Base-by-base conservation (phyloP, 2,329 filamentous ascomycete species). In the Xylaria digitata region DNA sequence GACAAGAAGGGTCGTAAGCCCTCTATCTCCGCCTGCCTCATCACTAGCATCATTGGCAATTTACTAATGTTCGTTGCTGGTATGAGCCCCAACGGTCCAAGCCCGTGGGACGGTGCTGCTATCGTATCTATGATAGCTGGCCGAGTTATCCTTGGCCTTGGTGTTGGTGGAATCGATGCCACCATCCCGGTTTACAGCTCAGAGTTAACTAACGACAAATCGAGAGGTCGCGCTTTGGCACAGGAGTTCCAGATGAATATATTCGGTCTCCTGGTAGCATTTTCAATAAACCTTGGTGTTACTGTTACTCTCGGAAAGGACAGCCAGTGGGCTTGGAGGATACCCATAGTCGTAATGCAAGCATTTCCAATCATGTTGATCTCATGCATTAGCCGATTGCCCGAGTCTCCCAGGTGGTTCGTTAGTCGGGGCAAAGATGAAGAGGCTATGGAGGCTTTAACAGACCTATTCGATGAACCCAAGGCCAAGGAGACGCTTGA, bases 241-340 rank as follows among this genome's bases (percentile, higher is more conserved):
- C 85, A 90, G 72, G 87, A 89, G 71, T 90, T 90, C 71, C 87
- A 89, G 74, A 85, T 83, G 75, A 90, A 90, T 70, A 89, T 90
- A 68, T 86, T 89, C 63, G 86, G 87, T 0, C 75, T 90, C 1
- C 81, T 88, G 65, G 83, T 88, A 82, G 87, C 87, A 0, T 89
- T 89, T 74, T 83, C 80, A 0, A 84, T 89, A 75, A 90, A 89
- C 70, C 77, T 89, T 1, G 80, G 77, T 0, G 81, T 87, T 2
- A 89, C 87, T 0, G 76, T 83, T 6, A 74, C 75, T 0, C 79
- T 89, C 3, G 86, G 87, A 2, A 88, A 89, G 70, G 74, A 78
- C 7, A 85, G 79, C 70, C 81, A 89, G 72, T 89, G 87, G 87
- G 87, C 87, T 0, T 90, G 87, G 87, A 79, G 87, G 30, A 80